These are phyloP conservation scores for Irpex rosettiformis DNA, from an alignment of 1,284 basidiomycete species.

Conservation along the genomic window DNA sequence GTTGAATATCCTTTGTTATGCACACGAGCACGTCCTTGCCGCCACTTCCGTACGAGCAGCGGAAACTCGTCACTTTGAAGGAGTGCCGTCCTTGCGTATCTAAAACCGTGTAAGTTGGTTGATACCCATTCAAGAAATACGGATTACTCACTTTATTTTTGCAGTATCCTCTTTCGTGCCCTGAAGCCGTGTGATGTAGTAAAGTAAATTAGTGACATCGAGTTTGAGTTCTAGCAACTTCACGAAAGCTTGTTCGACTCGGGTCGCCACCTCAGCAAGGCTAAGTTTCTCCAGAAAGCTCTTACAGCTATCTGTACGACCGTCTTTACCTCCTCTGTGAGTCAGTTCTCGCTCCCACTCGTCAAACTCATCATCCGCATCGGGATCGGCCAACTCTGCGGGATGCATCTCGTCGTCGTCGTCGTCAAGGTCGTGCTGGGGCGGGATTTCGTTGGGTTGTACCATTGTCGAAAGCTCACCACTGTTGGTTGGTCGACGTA, in stretches of 20 bases:
- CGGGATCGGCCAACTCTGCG: not conserved
- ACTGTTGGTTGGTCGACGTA: not conserved
- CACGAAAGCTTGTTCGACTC: not conserved
- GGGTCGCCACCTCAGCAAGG: not conserved
- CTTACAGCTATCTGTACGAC: not conserved
- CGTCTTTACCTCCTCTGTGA: not conserved
- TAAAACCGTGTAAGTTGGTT: not conserved
- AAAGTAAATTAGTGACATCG: not conserved
- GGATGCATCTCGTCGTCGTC: not conserved
- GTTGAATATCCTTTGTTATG: constrained; percentile 14
- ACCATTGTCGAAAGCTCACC: not conserved
- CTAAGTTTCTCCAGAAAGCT: not conserved
- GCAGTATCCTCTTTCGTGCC: not conserved
- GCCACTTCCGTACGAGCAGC: not conserved
- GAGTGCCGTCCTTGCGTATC: not conserved
- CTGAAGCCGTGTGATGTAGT: not conserved
- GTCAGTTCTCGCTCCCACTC: not conserved
- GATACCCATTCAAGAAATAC: no score
- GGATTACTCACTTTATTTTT: not conserved
- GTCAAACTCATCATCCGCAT: not conserved
- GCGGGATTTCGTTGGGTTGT: not conserved
- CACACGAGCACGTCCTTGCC: not conserved
- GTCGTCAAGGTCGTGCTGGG: not conserved
- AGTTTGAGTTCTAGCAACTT: not conserved
- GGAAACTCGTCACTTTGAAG: not conserved